Conservation (phyloP, 2,329 filamentous ascomycete genomes). For the Beauveria australis region DNA sequence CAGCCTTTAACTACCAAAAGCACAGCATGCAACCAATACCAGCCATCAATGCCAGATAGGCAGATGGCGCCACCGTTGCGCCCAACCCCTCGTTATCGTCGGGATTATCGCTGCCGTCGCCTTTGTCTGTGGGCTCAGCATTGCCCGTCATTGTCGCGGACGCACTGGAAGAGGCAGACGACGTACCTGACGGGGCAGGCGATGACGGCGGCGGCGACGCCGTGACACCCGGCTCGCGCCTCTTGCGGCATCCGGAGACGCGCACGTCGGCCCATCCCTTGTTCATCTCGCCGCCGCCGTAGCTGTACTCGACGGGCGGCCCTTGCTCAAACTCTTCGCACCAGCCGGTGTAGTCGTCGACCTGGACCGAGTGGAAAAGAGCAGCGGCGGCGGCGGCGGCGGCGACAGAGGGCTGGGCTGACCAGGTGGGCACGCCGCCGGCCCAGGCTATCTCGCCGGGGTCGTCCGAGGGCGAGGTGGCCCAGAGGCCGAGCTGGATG, state of each 20-base stretch:
- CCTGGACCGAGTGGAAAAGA: conserved; percentile 17
- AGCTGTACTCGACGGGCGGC: conserved; percentile 20
- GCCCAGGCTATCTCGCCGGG: conserved; percentile 61
- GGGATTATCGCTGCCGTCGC: background rate
- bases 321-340: conserved; percentile 16
- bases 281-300: conserved; percentile 17
- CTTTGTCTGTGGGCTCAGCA: conserved; percentile 6
- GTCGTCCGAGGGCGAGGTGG: conserved; percentile 38
- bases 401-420: conserved; percentile 14
- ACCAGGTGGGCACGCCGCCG: conserved; percentile 41
- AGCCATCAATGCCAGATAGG: background rate
- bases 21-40: background rate
- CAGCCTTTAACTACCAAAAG: background rate
- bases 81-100: background rate
- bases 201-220: background rate
- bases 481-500: conserved; percentile 53
- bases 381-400: conserved; percentile 17
- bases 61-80: background rate
- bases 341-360: conserved; percentile 24
- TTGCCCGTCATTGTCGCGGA: background rate
- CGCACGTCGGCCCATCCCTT: conserved; percentile 22
- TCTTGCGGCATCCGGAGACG: conserved; percentile 20
- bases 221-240: conserved; percentile 10
- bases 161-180: background rate
- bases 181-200: conserved; percentile 3